Percentiles rank a stretch among this genome's conserved stretches.
Evolutionary conservation across 768 basidiomycete genomes (phyloP).

Genomic region (Rhodotorula toruloides): DNA sequence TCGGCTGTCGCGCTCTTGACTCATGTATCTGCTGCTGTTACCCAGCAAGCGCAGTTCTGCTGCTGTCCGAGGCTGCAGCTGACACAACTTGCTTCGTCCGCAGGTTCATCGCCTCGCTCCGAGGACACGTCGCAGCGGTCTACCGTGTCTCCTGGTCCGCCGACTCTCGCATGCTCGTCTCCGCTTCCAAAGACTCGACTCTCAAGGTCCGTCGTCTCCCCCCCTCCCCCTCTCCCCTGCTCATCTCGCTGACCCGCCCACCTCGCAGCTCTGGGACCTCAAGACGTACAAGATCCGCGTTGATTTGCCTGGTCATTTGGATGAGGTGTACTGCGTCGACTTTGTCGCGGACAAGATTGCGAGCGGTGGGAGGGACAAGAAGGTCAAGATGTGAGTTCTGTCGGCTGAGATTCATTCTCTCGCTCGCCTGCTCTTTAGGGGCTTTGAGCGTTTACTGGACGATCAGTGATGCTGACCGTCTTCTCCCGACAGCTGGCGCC

Average conservation of each 20-base stretch:
- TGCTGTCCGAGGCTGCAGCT: background rate
- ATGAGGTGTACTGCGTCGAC: constrained; percentile 98
- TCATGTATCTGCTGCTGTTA: background rate
- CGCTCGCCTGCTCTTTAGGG: too few species aligned
- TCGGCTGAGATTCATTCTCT: background rate
- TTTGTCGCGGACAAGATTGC: constrained; percentile 99
- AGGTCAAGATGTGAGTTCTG: constrained; percentile 77
- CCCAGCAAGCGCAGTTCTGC: too few species aligned
- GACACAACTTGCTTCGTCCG: background rate
- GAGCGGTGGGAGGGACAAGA: constrained; percentile 87
- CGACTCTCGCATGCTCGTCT: constrained; percentile 83
- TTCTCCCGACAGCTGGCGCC: background rate
- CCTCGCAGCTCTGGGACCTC: constrained; percentile 79
- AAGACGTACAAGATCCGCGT: constrained; percentile 91
- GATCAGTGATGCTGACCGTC: background rate
- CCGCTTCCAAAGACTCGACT: constrained; percentile 92
- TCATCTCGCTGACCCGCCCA: background rate
- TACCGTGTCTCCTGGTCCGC: constrained; percentile 94
- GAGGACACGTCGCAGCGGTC: constrained; percentile 90
- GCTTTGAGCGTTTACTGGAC: background rate
- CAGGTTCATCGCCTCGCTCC: constrained; percentile 81
- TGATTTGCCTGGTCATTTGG: constrained; percentile 91
- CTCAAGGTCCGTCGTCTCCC: constrained; percentile 65
- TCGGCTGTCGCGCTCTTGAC: constrained; percentile 5
- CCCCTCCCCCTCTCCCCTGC: background rate